phyloP scores from a whole-genome alignment of 352 stramenopile genomes.

The Globisporangium barbulae region DNA sequence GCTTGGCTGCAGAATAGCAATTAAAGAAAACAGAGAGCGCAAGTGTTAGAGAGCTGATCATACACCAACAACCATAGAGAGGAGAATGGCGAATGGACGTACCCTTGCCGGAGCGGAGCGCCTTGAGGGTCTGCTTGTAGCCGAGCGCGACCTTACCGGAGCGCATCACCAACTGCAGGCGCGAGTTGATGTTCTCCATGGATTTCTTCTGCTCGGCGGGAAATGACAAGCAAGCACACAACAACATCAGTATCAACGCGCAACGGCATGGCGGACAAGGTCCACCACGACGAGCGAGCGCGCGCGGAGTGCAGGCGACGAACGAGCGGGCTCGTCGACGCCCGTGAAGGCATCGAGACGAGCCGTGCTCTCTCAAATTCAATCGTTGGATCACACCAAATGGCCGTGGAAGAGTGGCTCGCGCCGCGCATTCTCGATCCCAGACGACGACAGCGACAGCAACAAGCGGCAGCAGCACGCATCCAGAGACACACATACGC shows the following conservation, averaged over 20 bases:
- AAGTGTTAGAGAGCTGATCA: background rate
- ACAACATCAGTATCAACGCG: conserved; percentile 19
- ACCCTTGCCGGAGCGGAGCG: conserved; percentile 93
- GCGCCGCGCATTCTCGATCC: background rate
- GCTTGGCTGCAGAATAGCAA: conserved; percentile 82
- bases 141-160: conserved; percentile 98
- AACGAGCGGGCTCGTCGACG: no score
- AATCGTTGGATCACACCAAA: conserved; percentile 9
- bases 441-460: background rate
- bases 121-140: conserved; percentile 99
- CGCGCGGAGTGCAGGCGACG: background rate
- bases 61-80: background rate
- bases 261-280: background rate
- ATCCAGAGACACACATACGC: background rate
- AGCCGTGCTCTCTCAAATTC: conserved; percentile 11
- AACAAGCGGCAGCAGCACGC: background rate
- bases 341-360: background rate
- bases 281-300: background rate
- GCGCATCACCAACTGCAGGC: conserved; percentile 99
- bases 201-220: conserved; percentile 92
- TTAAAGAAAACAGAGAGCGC: background rate
- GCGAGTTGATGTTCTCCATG: conserved; percentile 99
- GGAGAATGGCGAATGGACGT: conserved; percentile 13
- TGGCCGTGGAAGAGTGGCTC: conserved; percentile 19
- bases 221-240: background rate